Evolutionary conservation across 169 alveolate genomes (phyloP).

Genomic region (Theileria sp.): DNA sequence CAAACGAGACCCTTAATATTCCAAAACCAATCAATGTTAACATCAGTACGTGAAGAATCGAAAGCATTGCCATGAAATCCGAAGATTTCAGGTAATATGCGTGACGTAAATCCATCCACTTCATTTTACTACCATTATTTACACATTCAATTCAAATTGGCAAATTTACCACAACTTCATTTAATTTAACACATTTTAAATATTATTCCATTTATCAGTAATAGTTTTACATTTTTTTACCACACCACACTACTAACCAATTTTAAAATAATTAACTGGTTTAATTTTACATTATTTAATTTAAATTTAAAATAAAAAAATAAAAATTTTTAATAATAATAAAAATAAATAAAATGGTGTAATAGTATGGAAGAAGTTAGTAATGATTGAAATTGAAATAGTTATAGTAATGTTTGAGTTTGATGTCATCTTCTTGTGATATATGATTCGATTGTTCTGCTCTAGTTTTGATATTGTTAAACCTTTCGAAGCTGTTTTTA

Average conservation of each 20-base stretch:
- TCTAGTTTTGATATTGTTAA: background rate
- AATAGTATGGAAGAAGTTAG: background rate
- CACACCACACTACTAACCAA: too few relatives aligned
- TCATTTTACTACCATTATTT: constrained; percentile 24
- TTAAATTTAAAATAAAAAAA: too few relatives aligned
- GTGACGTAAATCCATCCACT: constrained; percentile 43
- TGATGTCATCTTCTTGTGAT: background rate
- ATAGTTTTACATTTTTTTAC: too few relatives aligned
- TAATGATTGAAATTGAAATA: constrained; percentile 43
- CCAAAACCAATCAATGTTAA: constrained; percentile 57
- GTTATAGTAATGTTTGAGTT: constrained; percentile 29
- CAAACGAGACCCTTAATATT: constrained; percentile 24
- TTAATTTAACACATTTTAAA: too few relatives aligned
- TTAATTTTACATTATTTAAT: too few relatives aligned
- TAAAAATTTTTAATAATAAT: too few relatives aligned
- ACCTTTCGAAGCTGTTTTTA: constrained; percentile 12
- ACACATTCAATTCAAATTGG: too few relatives aligned
- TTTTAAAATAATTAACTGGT: too few relatives aligned
- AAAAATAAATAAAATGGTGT: background rate
- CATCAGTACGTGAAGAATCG: constrained; percentile 40
- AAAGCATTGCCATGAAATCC: constrained; percentile 42
- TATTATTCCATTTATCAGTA: too few relatives aligned
- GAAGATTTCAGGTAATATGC: constrained; percentile 36
- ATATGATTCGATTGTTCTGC: background rate
- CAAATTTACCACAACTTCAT: too few relatives aligned